phyloP scores from a whole-genome alignment of 176 grass and related monocot genomes.

The Triticum monococcum region DNA sequence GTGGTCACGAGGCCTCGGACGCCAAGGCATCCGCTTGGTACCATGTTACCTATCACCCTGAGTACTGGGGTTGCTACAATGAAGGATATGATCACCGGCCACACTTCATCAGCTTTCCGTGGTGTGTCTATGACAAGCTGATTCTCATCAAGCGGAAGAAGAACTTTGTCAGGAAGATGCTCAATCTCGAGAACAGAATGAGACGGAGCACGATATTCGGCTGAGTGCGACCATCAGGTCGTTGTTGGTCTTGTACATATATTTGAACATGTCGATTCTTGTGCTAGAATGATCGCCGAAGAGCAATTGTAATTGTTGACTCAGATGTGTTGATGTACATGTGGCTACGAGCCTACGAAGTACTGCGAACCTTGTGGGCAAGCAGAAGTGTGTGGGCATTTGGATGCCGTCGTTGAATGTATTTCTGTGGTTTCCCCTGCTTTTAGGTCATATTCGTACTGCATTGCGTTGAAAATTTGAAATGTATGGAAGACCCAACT shows the following conservation, averaged over 20 bases:
- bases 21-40: conserved; percentile 95
- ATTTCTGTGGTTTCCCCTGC: background rate
- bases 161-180: conserved; percentile 28
- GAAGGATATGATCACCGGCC: conserved; percentile 49
- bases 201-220: conserved; percentile 1
- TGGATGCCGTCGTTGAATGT: background rate
- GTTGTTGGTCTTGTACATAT: conserved; percentile 5
- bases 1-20: conserved; percentile 40
- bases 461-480: background rate
- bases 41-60: conserved; percentile 69
- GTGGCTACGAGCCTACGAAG: background rate
- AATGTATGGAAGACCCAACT: background rate
- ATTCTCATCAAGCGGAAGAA: conserved; percentile 58
- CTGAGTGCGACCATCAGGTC: conserved; percentile 3
- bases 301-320: background rate
- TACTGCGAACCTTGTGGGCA: background rate
- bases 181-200: conserved; percentile 32
- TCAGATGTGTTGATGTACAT: background rate
- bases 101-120: conserved; percentile 88
- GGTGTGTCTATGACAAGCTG: conserved; percentile 79
- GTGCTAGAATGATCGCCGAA: background rate
- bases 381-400: background rate
- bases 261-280: conserved; percentile 20
- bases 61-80: conserved; percentile 64
- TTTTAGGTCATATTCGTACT: background rate